A percentile compares a stretch with the other conserved stretches of the same genome.
phyloP scores from a whole-genome alignment of 768 basidiomycete species.

The Agaricus subrufescens region DNA sequence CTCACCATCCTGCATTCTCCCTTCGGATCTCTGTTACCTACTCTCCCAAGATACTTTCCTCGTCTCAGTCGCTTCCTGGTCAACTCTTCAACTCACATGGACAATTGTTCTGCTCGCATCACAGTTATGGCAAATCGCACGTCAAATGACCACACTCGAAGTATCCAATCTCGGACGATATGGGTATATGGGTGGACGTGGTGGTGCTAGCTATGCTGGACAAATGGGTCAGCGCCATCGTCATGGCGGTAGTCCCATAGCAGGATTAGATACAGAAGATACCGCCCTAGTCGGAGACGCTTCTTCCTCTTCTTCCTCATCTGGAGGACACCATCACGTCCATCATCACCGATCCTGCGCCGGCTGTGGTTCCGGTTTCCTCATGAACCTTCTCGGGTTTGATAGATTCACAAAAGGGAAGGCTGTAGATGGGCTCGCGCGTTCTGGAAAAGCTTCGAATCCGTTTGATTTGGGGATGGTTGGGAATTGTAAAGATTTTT shows the following conservation, averaged over 20 bases:
- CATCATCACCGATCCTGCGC: conserved; percentile 34
- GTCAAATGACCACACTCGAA: conserved; percentile 95
- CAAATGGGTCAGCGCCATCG: conserved; percentile 80
- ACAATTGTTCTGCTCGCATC: conserved; percentile 80
- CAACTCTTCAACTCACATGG: conserved; percentile 94
- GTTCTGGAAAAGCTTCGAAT: conserved; percentile 73
- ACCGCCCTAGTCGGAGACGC: conserved; percentile 31
- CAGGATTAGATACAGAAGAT: conserved; percentile 46
- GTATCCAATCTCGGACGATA: conserved; percentile 93
- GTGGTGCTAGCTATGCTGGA: conserved; percentile 55
- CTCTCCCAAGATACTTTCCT: conserved; percentile 79
- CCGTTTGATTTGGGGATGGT: conserved; percentile 85
- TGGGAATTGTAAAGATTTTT: conserved; percentile 90
- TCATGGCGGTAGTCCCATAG: conserved; percentile 23
- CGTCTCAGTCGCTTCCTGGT: conserved; percentile 76
- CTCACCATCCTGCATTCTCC: conserved; percentile 65
- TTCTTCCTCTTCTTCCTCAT: conserved; percentile 15
- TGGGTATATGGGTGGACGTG: conserved; percentile 95
- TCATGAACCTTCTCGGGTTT: conserved; percentile 88
- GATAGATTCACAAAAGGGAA: conserved; percentile 92
- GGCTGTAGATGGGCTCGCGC: conserved; percentile 80
- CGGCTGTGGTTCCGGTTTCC: conserved; percentile 56
- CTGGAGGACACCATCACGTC: conserved; percentile 35
- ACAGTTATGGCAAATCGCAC: conserved; percentile 88
- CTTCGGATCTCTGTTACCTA: conserved; percentile 63